Evolutionary conservation across 75 land plant species (phyloP).

Genomic region (Cryptomeria japonica): DNA sequence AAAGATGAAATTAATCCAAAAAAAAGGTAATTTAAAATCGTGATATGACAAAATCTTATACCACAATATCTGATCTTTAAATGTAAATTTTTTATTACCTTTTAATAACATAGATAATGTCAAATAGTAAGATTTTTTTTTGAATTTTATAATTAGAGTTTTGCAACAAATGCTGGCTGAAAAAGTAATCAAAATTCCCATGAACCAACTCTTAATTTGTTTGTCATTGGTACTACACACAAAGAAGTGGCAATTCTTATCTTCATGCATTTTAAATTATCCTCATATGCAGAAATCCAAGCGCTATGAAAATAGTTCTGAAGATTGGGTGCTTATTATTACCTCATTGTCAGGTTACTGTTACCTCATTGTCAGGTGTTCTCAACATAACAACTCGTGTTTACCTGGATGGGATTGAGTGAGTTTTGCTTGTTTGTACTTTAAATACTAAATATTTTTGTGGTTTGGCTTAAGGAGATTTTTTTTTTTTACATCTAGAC

Average conservation of each 20-base stretch:
- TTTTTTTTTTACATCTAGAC: not conserved
- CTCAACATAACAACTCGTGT: slow-evolving; percentile 94
- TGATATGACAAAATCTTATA: too few relatives aligned
- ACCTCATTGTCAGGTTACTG: too few relatives aligned
- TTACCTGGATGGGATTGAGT: slow-evolving; percentile 93
- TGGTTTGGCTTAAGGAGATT: not conserved
- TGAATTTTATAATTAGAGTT: slow-evolving; percentile 72
- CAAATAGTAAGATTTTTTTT: too few relatives aligned
- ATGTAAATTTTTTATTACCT: too few relatives aligned
- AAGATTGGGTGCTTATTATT: slow-evolving; percentile 93
- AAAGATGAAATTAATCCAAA: too few relatives aligned
- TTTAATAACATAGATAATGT: too few relatives aligned
- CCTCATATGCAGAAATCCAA: slow-evolving; percentile 58
- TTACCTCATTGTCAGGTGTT: slow-evolving; percentile 90
- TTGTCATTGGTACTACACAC: not conserved
- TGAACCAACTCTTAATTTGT: not conserved
- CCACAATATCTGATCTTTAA: too few relatives aligned
- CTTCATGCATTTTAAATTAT: not conserved
- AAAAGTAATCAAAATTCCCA: slow-evolving; percentile 47
- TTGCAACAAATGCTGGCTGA: slow-evolving; percentile 96
- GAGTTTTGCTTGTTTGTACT: slow-evolving; percentile 24
- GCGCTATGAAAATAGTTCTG: slow-evolving; percentile 69
- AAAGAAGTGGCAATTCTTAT: not conserved
- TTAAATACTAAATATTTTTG: not conserved
- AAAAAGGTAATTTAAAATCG: too few relatives aligned